A percentile compares a stretch with the other conserved stretches of the same genome.
Conservation (phyloP, 108 stramenopile species). For the Skeletonema grethae region DNA sequence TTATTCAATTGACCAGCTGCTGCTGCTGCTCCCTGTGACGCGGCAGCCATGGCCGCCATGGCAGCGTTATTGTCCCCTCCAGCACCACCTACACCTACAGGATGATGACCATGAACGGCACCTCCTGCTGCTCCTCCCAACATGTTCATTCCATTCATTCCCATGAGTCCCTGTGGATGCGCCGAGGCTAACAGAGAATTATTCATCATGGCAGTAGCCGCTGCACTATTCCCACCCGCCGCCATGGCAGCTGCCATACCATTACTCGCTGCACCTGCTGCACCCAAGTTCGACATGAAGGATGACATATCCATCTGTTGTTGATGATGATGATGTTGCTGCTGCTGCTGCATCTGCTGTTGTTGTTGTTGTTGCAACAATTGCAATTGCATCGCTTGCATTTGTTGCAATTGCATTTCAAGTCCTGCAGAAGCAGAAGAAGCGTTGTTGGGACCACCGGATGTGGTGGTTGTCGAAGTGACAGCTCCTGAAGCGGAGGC, state of each 20-base stretch:
- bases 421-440: neutral
- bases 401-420: neutral
- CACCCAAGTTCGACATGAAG: neutral
- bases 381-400: slow-evolving; percentile 1
- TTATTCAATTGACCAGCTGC: neutral
- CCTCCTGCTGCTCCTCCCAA: neutral
- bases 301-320: slow-evolving; percentile 1
- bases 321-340: neutral
- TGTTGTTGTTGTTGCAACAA: neutral
- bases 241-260: neutral
- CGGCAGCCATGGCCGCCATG: neutral
- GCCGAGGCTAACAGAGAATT: neutral
- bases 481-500: neutral
- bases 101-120: too few species aligned
- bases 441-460: too few species aligned
- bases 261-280: neutral
- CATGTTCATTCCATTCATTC: neutral
- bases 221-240: neutral
- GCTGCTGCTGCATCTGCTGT: neutral
- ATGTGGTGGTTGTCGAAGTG: neutral
- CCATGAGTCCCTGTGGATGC: neutral
- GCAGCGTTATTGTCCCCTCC: neutral
- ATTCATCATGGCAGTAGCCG: neutral
- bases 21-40: neutral
- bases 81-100: too few species aligned